A percentile compares a stretch with the other conserved stretches of the same genome.
These are phyloP conservation scores for Phytophthora tubulina DNA, from an alignment of 352 stramenopile species.

Conservation along the genomic window DNA sequence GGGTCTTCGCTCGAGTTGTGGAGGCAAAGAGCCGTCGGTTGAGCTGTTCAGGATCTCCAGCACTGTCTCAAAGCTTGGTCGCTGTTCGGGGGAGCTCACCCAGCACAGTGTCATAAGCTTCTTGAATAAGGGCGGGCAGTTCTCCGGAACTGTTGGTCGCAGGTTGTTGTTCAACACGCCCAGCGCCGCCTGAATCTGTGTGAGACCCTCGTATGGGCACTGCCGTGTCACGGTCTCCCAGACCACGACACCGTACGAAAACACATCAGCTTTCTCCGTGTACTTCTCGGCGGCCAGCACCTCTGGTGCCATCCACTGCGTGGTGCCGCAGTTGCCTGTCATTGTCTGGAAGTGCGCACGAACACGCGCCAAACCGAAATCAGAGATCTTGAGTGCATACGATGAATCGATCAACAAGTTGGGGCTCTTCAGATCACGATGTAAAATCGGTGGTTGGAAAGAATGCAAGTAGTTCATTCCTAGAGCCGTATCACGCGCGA, in stretches of 20 bases:
- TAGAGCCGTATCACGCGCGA: conserved; percentile 81
- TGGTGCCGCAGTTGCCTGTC: conserved; percentile 89
- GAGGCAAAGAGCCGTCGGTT: conserved; percentile 35
- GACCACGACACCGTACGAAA: conserved; percentile 88
- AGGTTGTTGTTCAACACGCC: conserved; percentile 91
- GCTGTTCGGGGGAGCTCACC: conserved; percentile 76
- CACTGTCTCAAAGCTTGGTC: conserved; percentile 84
- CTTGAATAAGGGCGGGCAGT: conserved; percentile 82
- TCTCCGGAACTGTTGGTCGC: conserved; percentile 80
- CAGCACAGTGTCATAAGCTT: conserved; percentile 89
- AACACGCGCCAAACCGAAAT: conserved; percentile 87
- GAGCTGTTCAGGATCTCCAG: conserved; percentile 76
- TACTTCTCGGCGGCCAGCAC: conserved; percentile 87
- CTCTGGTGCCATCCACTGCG: conserved; percentile 90
- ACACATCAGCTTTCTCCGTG: conserved; percentile 90
- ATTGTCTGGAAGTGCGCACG: conserved; percentile 90
- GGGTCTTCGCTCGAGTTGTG: conserved; percentile 30
- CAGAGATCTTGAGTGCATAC: conserved; percentile 90
- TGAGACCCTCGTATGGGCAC: conserved; percentile 93
- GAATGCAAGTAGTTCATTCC: conserved; percentile 92
- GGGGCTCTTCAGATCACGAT: conserved; percentile 89
- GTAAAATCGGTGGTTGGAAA: conserved; percentile 87
- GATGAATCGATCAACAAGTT: conserved; percentile 84
- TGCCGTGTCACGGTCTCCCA: conserved; percentile 91
- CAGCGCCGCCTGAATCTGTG: conserved; percentile 90